These are phyloP conservation scores for Zoysia pacifica DNA, from an alignment of 176 grass and related monocot species.

Conservation along the genomic window DNA sequence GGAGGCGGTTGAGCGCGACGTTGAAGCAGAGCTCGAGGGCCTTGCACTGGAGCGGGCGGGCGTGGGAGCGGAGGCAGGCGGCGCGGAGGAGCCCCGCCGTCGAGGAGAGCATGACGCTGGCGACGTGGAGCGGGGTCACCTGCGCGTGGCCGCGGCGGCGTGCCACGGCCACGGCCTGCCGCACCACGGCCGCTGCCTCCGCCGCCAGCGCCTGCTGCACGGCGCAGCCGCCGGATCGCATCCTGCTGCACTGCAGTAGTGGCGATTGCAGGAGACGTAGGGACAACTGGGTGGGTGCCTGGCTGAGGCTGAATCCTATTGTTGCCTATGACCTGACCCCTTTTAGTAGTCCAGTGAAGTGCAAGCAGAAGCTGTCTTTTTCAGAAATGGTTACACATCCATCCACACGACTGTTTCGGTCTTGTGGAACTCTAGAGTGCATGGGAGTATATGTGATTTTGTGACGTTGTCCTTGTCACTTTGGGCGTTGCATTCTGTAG, in stretches of 20 bases:
- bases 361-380: neutral
- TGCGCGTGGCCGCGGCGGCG: slow-evolving; percentile 80
- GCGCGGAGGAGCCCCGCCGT: slow-evolving; percentile 55
- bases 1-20: slow-evolving; percentile 96
- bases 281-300: neutral
- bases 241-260: neutral
- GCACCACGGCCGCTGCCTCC: slow-evolving; percentile 70
- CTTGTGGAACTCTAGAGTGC: slow-evolving; percentile 8
- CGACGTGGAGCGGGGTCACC: slow-evolving; percentile 94
- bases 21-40: slow-evolving; percentile 97
- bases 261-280: neutral
- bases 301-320: neutral
- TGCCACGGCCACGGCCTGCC: slow-evolving; percentile 52
- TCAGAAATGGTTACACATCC: neutral
- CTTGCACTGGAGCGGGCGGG: slow-evolving; percentile 96
- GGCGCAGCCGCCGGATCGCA: slow-evolving; percentile 76
- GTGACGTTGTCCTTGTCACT: neutral
- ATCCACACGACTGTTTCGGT: neutral
- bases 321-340: neutral
- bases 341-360: neutral
- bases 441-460: neutral
- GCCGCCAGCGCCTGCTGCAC: slow-evolving; percentile 82
- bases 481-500: neutral
- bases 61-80: slow-evolving; percentile 82
- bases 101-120: slow-evolving; percentile 78